A percentile compares a stretch with the other conserved stretches of the same genome.
Conservation (phyloP, 2,329 filamentous ascomycete genomes). For the Hymenotorrendiella dingleyae region DNA sequence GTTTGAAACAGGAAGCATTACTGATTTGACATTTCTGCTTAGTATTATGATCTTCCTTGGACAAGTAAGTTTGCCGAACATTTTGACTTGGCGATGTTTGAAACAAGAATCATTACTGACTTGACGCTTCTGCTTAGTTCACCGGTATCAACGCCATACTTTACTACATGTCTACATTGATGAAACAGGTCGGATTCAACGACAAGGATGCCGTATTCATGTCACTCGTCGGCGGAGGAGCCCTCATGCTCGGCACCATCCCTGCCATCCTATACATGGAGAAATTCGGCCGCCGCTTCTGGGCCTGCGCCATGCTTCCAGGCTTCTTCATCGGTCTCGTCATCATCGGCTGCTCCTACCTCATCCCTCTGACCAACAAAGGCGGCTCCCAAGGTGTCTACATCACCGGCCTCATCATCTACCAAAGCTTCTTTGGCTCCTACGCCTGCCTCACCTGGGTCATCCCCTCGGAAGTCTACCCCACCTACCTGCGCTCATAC, state of each 20-base stretch:
- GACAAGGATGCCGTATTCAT: constrained; percentile 61
- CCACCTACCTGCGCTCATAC: constrained; percentile 65
- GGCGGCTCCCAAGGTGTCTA: constrained; percentile 53
- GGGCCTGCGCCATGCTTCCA: constrained; percentile 66
- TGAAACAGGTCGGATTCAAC: constrained; percentile 63
- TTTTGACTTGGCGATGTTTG: too few relatives aligned
- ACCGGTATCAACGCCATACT: constrained; percentile 66
- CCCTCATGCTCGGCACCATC: constrained; percentile 61
- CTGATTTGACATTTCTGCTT: too few relatives aligned
- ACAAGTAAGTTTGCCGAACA: too few relatives aligned
- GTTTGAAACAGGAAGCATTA: too few relatives aligned
- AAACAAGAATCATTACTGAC: too few relatives aligned
- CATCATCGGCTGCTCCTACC: constrained; percentile 59
- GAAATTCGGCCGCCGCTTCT: constrained; percentile 65
- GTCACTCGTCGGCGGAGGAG: constrained; percentile 65
- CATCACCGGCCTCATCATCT: constrained; percentile 60
- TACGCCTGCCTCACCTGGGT: constrained; percentile 63
- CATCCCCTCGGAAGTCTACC: constrained; percentile 63
- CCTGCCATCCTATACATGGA: constrained; percentile 68
- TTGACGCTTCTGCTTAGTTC: too few relatives aligned
- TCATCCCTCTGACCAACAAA: constrained; percentile 44
- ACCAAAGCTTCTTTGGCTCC: constrained; percentile 63
- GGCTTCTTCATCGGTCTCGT: constrained; percentile 66
- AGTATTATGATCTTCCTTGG: constrained; percentile 64
- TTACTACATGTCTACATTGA: constrained; percentile 67